Evolutionary conservation across 805 yeast species (phyloP), one percentile per base, ranked within the genome.

Genomic region (Metschnikowia colocasiae): DNA sequence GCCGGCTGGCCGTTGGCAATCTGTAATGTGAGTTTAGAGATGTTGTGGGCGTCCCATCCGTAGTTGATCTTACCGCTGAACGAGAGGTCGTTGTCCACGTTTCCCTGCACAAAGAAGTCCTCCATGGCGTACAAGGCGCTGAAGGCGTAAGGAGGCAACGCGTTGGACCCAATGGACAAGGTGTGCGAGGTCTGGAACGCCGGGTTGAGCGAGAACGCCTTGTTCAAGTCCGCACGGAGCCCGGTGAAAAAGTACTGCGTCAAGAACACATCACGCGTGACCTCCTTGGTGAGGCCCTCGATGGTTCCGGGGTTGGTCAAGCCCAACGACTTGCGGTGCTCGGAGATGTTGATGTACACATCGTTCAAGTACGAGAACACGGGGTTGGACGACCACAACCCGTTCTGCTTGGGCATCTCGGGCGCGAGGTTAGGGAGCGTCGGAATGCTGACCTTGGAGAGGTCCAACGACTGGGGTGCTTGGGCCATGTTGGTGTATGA

Each of bases 171-270:
- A 57, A 88, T 75, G 33, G 95, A 78, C 63, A 94, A 85, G 51
- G 96, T 85, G 67, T 94, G 99, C 53, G 96, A 85, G 49, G 95
- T 87, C 78, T 94, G 98, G 85, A 94, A 94, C 49, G 88, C 91
- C 49, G 99, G 99, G 70, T 83, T 83, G 78, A 91, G 79, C 54
- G 86, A 73, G 64, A 94, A 89, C 12, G 91, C 88, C 78, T 92
- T 92, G 74, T 88, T 87, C 60, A 94, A 80, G 69, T 94, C 99
- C 48, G 98, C 99, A 67, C 96, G 86, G 62, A 94, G 79, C 50
- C 99, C 99, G 33, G 96, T 85, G 78, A 92, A 92, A 69, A 85
- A 83, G 74, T 87, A 87, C 65, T 90, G 95, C 63, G 80, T 82
- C 59, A 90, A 78, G 65, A 94, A 89, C 27, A 92, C 97, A 64